phyloP scores from a whole-genome alignment of 2,329 filamentous ascomycete species.

The Hypomyces perniciosus region DNA sequence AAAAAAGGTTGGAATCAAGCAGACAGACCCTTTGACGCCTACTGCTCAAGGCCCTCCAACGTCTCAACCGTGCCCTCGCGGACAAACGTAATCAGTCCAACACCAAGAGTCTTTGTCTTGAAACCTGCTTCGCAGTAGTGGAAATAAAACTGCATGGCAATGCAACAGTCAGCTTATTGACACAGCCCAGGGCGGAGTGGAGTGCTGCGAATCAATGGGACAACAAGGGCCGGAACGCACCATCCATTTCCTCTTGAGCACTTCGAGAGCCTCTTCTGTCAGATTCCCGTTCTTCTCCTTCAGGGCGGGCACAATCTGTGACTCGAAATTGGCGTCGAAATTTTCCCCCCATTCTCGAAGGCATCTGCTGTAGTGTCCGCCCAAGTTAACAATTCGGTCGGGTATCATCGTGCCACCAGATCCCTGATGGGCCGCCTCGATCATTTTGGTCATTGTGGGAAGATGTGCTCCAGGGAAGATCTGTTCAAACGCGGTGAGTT shows the following conservation, averaged over 20 bases:
- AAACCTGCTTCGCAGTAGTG: conserved; percentile 2
- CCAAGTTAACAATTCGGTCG: conserved; percentile 65
- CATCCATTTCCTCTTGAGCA: conserved; percentile 1
- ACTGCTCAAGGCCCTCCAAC: background rate
- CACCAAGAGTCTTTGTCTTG: background rate
- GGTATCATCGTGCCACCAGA: conserved; percentile 58
- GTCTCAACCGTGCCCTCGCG: background rate
- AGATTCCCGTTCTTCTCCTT: background rate
- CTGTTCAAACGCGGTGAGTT: background rate
- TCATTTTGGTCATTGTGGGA: conserved; percentile 49
- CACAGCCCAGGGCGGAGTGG: too few relatives aligned
- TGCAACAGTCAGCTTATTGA: background rate
- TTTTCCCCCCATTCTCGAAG: conserved; percentile 62
- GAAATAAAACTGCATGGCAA: background rate
- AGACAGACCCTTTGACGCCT: background rate
- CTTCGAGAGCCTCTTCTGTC: background rate
- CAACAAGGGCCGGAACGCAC: background rate
- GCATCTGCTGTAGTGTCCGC: conserved; percentile 66
- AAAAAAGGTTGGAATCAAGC: too few relatives aligned
- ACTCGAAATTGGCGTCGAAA: conserved; percentile 35
- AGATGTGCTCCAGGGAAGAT: conserved; percentile 72
- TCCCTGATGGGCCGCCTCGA: conserved; percentile 54
- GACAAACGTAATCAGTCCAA: background rate
- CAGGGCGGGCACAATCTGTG: background rate
- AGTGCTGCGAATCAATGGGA: too few relatives aligned